These are phyloP conservation scores for Tranzscheliella williamsii DNA, from an alignment of 1,284 basidiomycete species.

Conservation along the genomic window DNA sequence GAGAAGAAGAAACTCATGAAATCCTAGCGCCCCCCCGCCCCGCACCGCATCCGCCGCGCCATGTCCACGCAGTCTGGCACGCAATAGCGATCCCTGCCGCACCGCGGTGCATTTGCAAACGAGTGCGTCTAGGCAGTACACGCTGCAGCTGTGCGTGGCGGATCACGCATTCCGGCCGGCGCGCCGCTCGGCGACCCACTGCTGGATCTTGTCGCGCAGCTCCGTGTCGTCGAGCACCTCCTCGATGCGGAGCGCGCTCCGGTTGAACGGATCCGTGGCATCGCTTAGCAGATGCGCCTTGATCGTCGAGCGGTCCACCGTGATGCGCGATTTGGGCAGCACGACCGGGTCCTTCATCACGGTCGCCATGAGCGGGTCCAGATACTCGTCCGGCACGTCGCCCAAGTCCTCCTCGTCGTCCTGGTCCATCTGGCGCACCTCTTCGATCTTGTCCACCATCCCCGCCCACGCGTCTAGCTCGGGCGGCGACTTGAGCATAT, in stretches of 20 bases:
- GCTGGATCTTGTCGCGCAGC: slow-evolving; percentile 50
- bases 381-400: slow-evolving; percentile 92
- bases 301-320: slow-evolving; percentile 89
- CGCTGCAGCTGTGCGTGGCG: too few species aligned
- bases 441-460: slow-evolving; percentile 84
- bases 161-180: neutral
- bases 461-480: slow-evolving; percentile 76
- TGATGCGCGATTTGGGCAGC: slow-evolving; percentile 78
- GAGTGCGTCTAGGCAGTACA: too few species aligned
- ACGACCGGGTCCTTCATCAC: slow-evolving; percentile 95
- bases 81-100: too few species aligned
- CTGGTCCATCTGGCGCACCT: slow-evolving; percentile 75
- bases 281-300: slow-evolving; percentile 93
- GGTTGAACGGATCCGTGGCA: slow-evolving; percentile 67
- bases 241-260: slow-evolving; percentile 62
- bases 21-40: too few species aligned
- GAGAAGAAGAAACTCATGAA: slow-evolving; percentile 37
- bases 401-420: slow-evolving; percentile 83
- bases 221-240: slow-evolving; percentile 57
- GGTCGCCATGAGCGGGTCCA: slow-evolving; percentile 86
- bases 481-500: slow-evolving; percentile 74
- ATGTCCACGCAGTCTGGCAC: too few species aligned
- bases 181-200: slow-evolving; percentile 42
- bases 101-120: too few species aligned
- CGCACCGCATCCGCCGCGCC: too few species aligned